Percentiles rank a stretch among this genome's conserved stretches.
Evolutionary conservation across 2,329 filamentous ascomycete species (phyloP).

Genomic region (Botrytis pseudocinerea): DNA sequence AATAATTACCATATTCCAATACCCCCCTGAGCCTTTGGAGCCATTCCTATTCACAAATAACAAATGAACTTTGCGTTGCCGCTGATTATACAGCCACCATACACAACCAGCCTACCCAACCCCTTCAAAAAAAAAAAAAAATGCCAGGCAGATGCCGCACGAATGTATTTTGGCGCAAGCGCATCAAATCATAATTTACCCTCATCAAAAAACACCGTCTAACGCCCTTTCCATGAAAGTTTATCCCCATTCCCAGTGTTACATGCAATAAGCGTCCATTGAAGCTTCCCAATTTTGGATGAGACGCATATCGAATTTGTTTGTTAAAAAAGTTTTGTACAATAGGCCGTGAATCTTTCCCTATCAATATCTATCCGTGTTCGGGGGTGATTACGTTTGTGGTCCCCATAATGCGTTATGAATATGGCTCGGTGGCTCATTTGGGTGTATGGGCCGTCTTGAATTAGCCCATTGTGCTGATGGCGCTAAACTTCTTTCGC

Average conservation of each 20-base stretch:
- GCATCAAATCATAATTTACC: conserved; percentile 15
- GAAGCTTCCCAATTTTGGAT: background rate
- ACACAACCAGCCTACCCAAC: background rate
- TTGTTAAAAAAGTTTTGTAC: conserved; percentile 15
- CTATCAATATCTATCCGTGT: background rate
- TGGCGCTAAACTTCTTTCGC: background rate
- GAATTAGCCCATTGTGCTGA: conserved; percentile 18
- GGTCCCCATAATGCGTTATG: conserved; percentile 22
- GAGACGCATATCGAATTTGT: background rate
- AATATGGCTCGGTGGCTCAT: conserved; percentile 1
- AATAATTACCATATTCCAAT: conserved; percentile 17
- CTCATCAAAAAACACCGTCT: conserved; percentile 5
- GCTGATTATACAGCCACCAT: background rate
- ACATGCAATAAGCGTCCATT: conserved; percentile 1
- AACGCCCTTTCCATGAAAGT: conserved; percentile 11
- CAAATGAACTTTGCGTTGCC: background rate
- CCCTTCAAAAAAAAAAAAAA: background rate
- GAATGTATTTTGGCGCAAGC: conserved; percentile 17
- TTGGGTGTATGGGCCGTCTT: background rate
- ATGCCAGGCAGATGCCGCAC: conserved; percentile 1
- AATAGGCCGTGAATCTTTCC: conserved; percentile 5
- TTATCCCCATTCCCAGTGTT: background rate
- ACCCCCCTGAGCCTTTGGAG: background rate
- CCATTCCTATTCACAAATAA: conserved; percentile 16
- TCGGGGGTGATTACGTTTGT: background rate